Evolutionary conservation across 2,329 filamentous ascomycete species (phyloP), one percentile per base, ranked within the genome.

Genomic region (Arthroderma sp.): DNA sequence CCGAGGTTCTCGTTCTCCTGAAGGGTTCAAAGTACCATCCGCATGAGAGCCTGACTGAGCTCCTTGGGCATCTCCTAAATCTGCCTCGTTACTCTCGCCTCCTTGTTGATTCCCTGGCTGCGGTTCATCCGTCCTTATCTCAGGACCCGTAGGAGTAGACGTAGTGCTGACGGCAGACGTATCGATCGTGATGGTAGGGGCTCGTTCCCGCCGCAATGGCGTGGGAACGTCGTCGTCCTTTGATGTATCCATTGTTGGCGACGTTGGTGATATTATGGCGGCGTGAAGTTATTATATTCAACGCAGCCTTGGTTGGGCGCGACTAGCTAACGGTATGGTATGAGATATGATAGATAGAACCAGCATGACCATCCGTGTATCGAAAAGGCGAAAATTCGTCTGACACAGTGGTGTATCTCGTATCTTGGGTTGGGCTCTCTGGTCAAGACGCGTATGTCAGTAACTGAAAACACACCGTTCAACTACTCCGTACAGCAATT

Each of bases 131-230:
- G 38, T 35, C 17, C 17, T 19, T 41, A 19, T 51, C 11, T 33
- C 38, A 13, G 25, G 23, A 1, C 35, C 25, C 17, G 33, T 53
- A 39, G 31, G 17, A n/a, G 15, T 56, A 5, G 25, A 19, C 8
- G 55, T 25, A 37, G 68, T 68, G 67, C 70, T 76, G 61, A 79
- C 76, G 56, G 78, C 76, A 58, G 78, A 79, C 21, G 78, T 80
- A 65, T 81, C 78, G 61, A 81, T 79, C 31, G 78, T 80, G 55
- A 81, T 81, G 9, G 78, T 80, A 21, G 79, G 79, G 5, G 76
- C 76, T 57, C 75, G 68, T 62, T 71, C 71, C 59, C 74, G 68
- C 57, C 72, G 70, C 56, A 71, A 62, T 54, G 70, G 72, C n/a
- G 63, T 64, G 28, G 65, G 57, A 60, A 66, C 63, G 54, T 69